Base-by-base conservation (phyloP, 1,284 basidiomycete species). In the Pterulicium gracile region DNA sequence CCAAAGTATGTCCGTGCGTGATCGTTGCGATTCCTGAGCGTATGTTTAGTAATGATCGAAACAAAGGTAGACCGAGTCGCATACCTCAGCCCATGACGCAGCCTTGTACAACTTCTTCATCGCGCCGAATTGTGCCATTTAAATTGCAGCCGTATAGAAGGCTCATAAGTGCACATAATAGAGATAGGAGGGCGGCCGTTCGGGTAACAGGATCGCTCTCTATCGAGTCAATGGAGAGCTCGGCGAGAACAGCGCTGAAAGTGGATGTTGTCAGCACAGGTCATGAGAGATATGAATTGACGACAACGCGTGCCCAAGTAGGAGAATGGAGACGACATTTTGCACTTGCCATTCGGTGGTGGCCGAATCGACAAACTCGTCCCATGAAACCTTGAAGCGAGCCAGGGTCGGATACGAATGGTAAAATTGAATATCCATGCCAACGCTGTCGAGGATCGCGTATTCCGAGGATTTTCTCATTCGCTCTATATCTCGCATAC, bases 101-200 rank as follows among this genome's bases (percentile, higher is more conserved):
- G 77, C 78, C 52, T 73, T 73, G 56, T 72, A 63, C 73, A 79
- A 78, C 48, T 61, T 70, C 18, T 69, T 64, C 77, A 80, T 81
- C 1, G 68, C 71, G 10, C 70, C 69, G 47, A 80, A 81, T 18
- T 74, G 65, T 13, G 81, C 61, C 24, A 77, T 78, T 54, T 75
- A 80, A 27, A 76, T 63, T 39, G 49, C 76, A 76, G 1, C 77
- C 77, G 54, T 69, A 81, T 3, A 67, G 65, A n/a, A 78, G 57
- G 50, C 72, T 75, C 68, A 75, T 73, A 45, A 79, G 53, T 2
- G 75, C 73, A 21, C 68, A 75, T 1, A 71, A 61, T 20, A 80
- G 60, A 2, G 76, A 75, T 34, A 75, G 58, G 7, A 80, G 61
- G 0, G 77, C 72, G 0, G 72, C 61, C n/a, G 73, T 75, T 42